Evolutionary conservation across 768 basidiomycete species (phyloP).

Genomic region (Hemileccinum impolitum): DNA sequence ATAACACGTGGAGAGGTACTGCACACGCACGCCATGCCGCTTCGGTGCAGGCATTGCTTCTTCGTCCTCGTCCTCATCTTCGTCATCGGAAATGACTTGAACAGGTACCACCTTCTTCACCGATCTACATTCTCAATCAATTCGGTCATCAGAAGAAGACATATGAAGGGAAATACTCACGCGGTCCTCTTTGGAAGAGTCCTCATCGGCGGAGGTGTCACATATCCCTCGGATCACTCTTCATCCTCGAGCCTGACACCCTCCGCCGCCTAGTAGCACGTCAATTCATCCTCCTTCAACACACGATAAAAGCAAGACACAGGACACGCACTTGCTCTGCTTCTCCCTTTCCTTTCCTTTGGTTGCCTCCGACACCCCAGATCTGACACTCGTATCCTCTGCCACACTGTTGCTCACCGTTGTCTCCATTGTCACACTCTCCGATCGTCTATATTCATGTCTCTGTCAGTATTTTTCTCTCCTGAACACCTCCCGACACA

Average conservation of each 20-base stretch:
- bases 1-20: slow-evolving; percentile 8
- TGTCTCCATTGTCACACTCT: slow-evolving; percentile 48
- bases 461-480: not conserved
- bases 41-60: slow-evolving; percentile 38
- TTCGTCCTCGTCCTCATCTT: slow-evolving; percentile 36
- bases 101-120: slow-evolving; percentile 34
- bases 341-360: slow-evolving; percentile 34
- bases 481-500: not conserved
- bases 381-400: slow-evolving; percentile 31
- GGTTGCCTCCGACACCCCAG: slow-evolving; percentile 27
- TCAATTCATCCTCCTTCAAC: not conserved
- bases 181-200: slow-evolving; percentile 55
- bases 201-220: slow-evolving; percentile 42
- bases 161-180: slow-evolving; percentile 35
- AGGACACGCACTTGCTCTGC: slow-evolving; percentile 38
- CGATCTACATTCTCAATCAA: slow-evolving; percentile 29
- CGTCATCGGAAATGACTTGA: slow-evolving; percentile 30
- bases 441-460: slow-evolving; percentile 47
- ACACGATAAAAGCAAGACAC: not conserved
- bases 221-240: slow-evolving; percentile 31
- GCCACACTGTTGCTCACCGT: slow-evolving; percentile 42
- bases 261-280: slow-evolving; percentile 45
- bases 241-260: slow-evolving; percentile 49
- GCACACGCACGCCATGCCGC: not conserved
- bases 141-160: not conserved